These are phyloP conservation scores for Dipsacomyces acuminosporus DNA, from an alignment of 371 early-diverging fungal species.

Conservation along the genomic window DNA sequence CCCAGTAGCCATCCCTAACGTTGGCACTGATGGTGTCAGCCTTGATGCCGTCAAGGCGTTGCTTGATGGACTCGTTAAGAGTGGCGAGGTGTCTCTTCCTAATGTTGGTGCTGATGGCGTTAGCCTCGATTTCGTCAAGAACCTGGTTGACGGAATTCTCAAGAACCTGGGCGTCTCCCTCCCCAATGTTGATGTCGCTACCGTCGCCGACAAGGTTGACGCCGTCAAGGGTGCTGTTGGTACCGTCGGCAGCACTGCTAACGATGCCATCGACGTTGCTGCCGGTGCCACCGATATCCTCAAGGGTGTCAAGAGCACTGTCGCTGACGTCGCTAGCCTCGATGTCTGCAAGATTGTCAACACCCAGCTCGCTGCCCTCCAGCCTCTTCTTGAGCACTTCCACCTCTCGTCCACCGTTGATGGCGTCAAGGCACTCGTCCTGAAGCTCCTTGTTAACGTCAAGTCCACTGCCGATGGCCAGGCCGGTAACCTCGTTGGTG, in stretches of 20 bases:
- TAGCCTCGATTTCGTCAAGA: background rate
- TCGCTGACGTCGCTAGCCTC: slow-evolving; percentile 3
- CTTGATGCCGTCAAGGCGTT: slow-evolving; percentile 1
- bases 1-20: slow-evolving; percentile 1
- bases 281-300: background rate
- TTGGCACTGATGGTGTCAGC: background rate
- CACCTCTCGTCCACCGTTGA: slow-evolving; percentile 25
- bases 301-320: background rate
- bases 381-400: slow-evolving; percentile 34
- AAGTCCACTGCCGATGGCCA: slow-evolving; percentile 26
- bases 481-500: slow-evolving; percentile 20
- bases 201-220: slow-evolving; percentile 1
- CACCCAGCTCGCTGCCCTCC: slow-evolving; percentile 37
- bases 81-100: slow-evolving; percentile 2
- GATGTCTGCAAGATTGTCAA: slow-evolving; percentile 27
- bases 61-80: slow-evolving; percentile 3
- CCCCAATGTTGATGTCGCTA: slow-evolving; percentile 3
- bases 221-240: slow-evolving; percentile 1
- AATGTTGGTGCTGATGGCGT: slow-evolving; percentile 2
- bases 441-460: slow-evolving; percentile 19
- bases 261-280: background rate
- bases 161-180: slow-evolving; percentile 6
- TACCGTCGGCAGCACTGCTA: background rate
- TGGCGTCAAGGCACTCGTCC: slow-evolving; percentile 38
- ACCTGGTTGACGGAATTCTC: too few species aligned